These are phyloP conservation scores for Heterobasidion irregulare DNA, from an alignment of 1,284 basidiomycete genomes.

Conservation along the genomic window DNA sequence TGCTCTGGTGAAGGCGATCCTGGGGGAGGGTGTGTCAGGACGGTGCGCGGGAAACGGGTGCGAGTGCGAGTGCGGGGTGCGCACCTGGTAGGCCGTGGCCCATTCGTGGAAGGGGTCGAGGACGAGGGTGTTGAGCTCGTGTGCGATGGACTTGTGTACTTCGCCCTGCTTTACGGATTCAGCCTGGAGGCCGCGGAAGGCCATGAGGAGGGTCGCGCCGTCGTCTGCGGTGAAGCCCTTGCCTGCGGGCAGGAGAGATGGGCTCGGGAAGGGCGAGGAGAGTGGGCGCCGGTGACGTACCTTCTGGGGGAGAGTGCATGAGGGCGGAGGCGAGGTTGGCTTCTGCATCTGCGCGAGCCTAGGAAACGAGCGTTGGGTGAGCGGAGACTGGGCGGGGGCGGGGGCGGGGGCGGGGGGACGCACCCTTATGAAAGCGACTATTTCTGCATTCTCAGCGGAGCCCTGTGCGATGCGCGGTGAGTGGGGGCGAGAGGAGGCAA, in stretches of 20 bases:
- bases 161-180: constrained; percentile 62
- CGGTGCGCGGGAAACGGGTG: background rate
- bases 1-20: constrained; percentile 53
- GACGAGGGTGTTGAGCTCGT: constrained; percentile 59
- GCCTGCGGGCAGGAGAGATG: constrained; percentile 22
- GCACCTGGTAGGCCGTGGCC: constrained; percentile 61
- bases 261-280: background rate
- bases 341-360: constrained; percentile 65
- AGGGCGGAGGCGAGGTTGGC: constrained; percentile 49
- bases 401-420: constrained; percentile 5
- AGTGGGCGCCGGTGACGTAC: constrained; percentile 36
- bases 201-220: constrained; percentile 68
- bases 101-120: constrained; percentile 69
- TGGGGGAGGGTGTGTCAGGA: constrained; percentile 16
- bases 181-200: constrained; percentile 70
- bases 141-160: constrained; percentile 55
- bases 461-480: constrained; percentile 38
- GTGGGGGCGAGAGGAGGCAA: constrained; percentile 2
- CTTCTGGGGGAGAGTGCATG: constrained; percentile 36
- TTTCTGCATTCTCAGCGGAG: constrained; percentile 71
- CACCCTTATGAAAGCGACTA: constrained; percentile 76
- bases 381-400: too few species aligned
- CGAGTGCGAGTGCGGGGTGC: constrained; percentile 5
- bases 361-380: background rate
- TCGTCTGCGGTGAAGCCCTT: constrained; percentile 70